Evolutionary conservation across 2,329 filamentous ascomycete genomes (phyloP).

Genomic region (Neopestalotiopsis clavispora): DNA sequence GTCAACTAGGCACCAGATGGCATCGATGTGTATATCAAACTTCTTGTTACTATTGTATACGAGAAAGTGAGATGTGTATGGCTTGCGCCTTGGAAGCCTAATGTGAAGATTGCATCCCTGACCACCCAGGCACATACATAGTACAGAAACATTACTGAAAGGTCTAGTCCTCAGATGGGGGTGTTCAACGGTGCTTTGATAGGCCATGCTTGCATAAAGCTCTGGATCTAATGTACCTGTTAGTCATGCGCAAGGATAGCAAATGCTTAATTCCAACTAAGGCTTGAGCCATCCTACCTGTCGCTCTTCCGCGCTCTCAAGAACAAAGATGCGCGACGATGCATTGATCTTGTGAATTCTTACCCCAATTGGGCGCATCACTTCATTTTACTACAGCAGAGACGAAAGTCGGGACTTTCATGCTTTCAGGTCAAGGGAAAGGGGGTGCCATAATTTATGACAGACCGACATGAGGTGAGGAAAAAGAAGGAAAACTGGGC

Average conservation of each 20-base stretch:
- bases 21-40: too few species aligned
- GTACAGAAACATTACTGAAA: neutral
- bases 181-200: neutral
- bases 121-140: neutral
- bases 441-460: neutral
- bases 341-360: too few species aligned
- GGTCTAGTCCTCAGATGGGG: neutral
- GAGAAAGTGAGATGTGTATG: neutral
- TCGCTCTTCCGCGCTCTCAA: neutral
- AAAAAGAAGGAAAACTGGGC: neutral
- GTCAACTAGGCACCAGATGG: neutral
- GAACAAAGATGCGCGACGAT: too few species aligned
- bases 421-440: neutral
- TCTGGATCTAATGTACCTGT: neutral
- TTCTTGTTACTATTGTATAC: neutral
- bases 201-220: neutral
- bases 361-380: neutral
- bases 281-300: neutral
- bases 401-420: neutral
- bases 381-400: neutral
- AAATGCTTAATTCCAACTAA: slow-evolving; percentile 5
- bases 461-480: neutral
- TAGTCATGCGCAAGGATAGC: slow-evolving; percentile 4
- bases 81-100: neutral
- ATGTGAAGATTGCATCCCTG: neutral